Evolutionary conservation across 768 basidiomycete genomes (phyloP).

Genomic region (Pisolithus orientalis): DNA sequence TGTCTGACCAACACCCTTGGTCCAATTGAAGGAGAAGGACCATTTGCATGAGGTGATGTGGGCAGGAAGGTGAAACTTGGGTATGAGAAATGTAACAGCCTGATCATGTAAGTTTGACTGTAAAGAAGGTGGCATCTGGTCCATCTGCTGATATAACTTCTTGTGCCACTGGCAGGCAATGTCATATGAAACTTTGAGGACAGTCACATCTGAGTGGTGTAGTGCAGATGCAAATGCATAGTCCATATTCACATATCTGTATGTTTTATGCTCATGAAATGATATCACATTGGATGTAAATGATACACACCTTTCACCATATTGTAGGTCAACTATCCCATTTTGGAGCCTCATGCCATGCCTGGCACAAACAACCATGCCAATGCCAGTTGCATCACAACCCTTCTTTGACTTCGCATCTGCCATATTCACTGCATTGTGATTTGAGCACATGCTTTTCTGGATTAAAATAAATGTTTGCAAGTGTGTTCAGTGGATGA

Average conservation of each 20-base stretch:
- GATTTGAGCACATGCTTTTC: slow-evolving; percentile 20
- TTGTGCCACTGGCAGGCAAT: slow-evolving; percentile 11
- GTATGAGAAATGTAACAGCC: slow-evolving; percentile 17
- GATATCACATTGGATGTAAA: neutral
- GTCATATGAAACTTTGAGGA: slow-evolving; percentile 11
- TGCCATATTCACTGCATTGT: slow-evolving; percentile 2
- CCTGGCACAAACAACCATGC: neutral
- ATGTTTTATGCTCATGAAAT: neutral
- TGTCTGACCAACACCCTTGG: neutral
- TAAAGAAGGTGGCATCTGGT: neutral
- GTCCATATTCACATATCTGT: slow-evolving; percentile 16
- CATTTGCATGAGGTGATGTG: slow-evolving; percentile 27
- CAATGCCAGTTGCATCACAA: slow-evolving; percentile 8
- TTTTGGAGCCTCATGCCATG: slow-evolving; percentile 15
- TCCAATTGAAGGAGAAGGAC: slow-evolving; percentile 26
- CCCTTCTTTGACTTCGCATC: neutral
- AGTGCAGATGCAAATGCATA: slow-evolving; percentile 6
- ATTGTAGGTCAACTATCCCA: slow-evolving; percentile 12
- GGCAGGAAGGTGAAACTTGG: slow-evolving; percentile 32
- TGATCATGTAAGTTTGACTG: neutral
- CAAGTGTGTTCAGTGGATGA: slow-evolving; percentile 29
- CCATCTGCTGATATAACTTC: slow-evolving; percentile 5
- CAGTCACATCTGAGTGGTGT: neutral
- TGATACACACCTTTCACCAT: slow-evolving; percentile 9
- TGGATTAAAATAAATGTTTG: slow-evolving; percentile 25